phyloP scores from a whole-genome alignment of 164 flowering plant genomes.

The Saururus chinensis region DNA sequence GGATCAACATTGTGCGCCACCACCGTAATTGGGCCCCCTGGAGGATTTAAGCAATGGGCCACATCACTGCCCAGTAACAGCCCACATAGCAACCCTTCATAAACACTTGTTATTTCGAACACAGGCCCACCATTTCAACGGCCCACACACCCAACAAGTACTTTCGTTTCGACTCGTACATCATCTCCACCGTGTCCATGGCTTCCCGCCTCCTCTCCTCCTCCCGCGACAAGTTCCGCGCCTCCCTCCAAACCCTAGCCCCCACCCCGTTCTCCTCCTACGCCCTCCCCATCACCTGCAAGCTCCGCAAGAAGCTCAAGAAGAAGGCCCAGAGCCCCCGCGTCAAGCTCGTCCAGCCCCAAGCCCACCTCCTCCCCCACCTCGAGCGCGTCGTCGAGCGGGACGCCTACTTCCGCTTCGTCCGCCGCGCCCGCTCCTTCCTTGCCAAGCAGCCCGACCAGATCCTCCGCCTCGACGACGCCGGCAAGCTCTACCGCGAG shows the following conservation, averaged over 20 bases:
- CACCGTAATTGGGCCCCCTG: no score
- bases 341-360: conserved; percentile 40
- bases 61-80: no score
- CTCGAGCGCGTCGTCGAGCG: conserved; percentile 49
- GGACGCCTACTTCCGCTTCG: conserved; percentile 48
- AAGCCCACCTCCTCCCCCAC: conserved; percentile 28
- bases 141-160: no score
- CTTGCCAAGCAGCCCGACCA: conserved; percentile 58
- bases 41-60: no score
- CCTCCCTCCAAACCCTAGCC: conserved; percentile 13
- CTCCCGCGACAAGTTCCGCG: conserved; percentile 14
- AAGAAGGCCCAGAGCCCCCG: conserved; percentile 47
- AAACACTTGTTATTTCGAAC: no score
- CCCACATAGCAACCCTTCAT: no score
- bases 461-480: conserved; percentile 59
- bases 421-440: conserved; percentile 40
- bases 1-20: no score
- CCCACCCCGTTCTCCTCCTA: conserved; percentile 3
- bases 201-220: conserved; percentile 29
- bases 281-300: neutral
- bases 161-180: no score
- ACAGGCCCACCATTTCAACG: no score
- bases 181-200: conserved; percentile 17
- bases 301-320: conserved; percentile 31
- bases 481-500: conserved; percentile 68